These are phyloP conservation scores for Rhazya stricta DNA, from an alignment of 257 asterid species.

Conservation along the genomic window DNA sequence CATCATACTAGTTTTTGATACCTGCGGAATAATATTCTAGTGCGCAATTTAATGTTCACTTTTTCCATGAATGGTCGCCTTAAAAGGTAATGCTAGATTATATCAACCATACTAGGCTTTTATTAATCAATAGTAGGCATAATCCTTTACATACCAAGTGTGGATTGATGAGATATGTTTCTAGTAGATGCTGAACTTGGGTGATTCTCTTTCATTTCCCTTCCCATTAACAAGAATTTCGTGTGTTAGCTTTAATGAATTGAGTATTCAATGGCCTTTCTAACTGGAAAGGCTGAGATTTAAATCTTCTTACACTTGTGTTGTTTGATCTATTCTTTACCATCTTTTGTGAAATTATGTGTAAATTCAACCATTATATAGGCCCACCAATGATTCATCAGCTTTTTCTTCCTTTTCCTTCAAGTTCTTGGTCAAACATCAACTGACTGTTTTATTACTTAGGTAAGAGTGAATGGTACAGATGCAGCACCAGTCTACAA, in stretches of 20 bases:
- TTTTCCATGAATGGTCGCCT: not conserved
- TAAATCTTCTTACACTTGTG: not conserved
- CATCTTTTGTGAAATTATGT: not conserved
- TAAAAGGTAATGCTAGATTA: not conserved
- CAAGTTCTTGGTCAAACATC: not conserved
- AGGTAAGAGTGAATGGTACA: constrained; percentile 83
- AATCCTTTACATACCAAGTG: not conserved
- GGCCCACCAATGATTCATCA: not conserved
- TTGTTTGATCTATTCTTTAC: not conserved
- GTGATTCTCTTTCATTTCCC: not conserved
- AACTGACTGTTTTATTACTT: constrained; percentile 2
- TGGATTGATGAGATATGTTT: not conserved
- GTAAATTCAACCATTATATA: not conserved
- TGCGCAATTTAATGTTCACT: not conserved
- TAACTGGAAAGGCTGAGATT: not conserved
- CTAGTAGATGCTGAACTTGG: not conserved
- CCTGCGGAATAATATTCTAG: not conserved
- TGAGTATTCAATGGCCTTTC: not conserved
- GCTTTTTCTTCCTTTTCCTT: not conserved
- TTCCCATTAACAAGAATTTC: not conserved
- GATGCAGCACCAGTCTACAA: constrained; percentile 63
- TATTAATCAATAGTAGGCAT: not conserved
- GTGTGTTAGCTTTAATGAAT: not conserved
- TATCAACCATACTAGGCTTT: not conserved
- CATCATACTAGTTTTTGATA: not conserved